Evolutionary conservation across 2,329 filamentous ascomycete genomes (phyloP), one percentile per base, ranked within the genome.

Genomic region (Fusarium buxicola): DNA sequence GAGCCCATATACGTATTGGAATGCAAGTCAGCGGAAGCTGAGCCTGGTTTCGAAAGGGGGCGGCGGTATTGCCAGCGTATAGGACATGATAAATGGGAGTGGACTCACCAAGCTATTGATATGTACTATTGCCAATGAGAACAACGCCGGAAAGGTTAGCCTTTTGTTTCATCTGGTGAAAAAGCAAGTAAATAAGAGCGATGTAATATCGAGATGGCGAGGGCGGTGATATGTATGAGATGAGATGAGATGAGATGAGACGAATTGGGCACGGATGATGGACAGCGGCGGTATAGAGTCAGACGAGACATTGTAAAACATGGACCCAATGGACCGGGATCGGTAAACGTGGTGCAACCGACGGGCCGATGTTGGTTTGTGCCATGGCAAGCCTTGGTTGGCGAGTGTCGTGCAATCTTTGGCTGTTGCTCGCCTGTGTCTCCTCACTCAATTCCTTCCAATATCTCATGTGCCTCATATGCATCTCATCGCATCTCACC

Each of bases 21-120:
- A 4, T 21, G 21, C 6, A 6, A 21, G 39, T 10, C 36, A 13
- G 24, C 18, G 25, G 21, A 46, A 24, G 41, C n/a, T 11, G n/a
- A 34, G 39, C 25, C 24, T 46, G 21, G 38, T 36, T 12, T 36
- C 11, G 24, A 11, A 27, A 47, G 46, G 15, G 13, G 13, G 24
- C 8, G 38, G 34, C 32, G 18, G 18, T 12, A n/a, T 21, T 21
- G 21, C 25, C 24, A 11, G 36, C 15, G 34, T 43, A 36, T 8
- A 49, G 35, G 12, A 7, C 3, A 41, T 31, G 27, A n/a, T 24
- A 13, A n/a, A 36, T 8, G 10, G 21, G 18, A n/a, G n/a, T 24
- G 13, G 21, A 66, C 83, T 76, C 76, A 86, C 84, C 85, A 87
- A 36, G 85, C 85, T 63, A 87, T 86, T 11, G 85, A 86, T 55